Conservation (phyloP, 139 green algal genomes). For the Micractinium conductrix region DNA sequence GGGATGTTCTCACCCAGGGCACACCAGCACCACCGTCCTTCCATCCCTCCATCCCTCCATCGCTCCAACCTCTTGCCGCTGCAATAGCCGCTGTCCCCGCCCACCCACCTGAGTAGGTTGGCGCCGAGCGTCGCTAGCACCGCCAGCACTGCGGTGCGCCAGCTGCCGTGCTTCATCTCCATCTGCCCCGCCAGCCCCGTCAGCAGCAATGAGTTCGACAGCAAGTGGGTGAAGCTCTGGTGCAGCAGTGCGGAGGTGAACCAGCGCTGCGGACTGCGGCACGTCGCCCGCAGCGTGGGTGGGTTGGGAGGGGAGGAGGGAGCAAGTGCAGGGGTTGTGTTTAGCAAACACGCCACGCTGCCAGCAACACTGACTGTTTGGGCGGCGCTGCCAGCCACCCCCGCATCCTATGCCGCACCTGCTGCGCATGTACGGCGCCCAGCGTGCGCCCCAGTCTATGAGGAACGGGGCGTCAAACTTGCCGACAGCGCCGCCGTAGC, state of each 20-base stretch:
- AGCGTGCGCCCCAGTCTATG: constrained; percentile 56
- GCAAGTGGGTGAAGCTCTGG: constrained; percentile 61
- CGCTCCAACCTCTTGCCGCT: neutral
- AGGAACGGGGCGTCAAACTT: constrained; percentile 47
- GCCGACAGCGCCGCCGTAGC: constrained; percentile 31
- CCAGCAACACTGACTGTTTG: too few relatives aligned
- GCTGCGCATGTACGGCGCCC: constrained; percentile 41
- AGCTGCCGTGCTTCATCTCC: constrained; percentile 70
- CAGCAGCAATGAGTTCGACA: constrained; percentile 72
- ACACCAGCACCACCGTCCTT: too few relatives aligned
- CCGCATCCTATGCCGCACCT: too few relatives aligned
- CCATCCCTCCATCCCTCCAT: neutral
- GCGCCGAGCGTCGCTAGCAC: constrained; percentile 45
- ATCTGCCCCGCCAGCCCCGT: constrained; percentile 48
- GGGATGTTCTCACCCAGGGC: too few relatives aligned
- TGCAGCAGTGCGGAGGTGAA: constrained; percentile 69
- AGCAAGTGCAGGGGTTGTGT: neutral
- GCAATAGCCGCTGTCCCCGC: neutral
- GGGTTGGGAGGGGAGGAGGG: neutral
- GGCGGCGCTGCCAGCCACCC: too few relatives aligned
- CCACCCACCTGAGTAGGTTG: constrained; percentile 40
- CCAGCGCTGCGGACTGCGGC: constrained; percentile 56
- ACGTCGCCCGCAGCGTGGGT: too few relatives aligned
- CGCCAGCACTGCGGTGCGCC: constrained; percentile 45
- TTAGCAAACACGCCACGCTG: too few relatives aligned